Percentiles rank a stretch among this genome's conserved stretches.
Evolutionary conservation across 2,329 filamentous ascomycete species (phyloP).

Genomic region (Dactylonectria estremocensis): DNA sequence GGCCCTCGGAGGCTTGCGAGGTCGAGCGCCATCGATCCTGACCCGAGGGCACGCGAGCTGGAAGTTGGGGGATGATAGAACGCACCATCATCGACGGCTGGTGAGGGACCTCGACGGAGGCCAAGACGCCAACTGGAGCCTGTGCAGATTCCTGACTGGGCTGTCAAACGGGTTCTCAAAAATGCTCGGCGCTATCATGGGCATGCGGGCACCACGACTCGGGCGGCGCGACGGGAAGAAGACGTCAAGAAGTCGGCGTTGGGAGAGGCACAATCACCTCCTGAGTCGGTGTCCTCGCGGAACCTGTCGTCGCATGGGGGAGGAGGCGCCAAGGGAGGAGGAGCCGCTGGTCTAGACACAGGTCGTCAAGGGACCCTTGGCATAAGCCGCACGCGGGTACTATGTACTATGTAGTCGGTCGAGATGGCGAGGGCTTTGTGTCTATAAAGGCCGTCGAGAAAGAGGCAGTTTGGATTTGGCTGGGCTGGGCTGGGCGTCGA

Average conservation of each 20-base stretch:
- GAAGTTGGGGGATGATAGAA: slow-evolving; percentile 44
- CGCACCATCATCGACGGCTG: slow-evolving; percentile 66
- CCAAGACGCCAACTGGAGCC: slow-evolving; percentile 53
- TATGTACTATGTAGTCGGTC: slow-evolving; percentile 12
- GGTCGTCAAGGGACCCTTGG: slow-evolving; percentile 45
- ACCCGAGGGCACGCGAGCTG: slow-evolving; percentile 15
- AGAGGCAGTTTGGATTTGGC: slow-evolving; percentile 23
- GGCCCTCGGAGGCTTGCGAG: background rate
- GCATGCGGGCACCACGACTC: slow-evolving; percentile 45
- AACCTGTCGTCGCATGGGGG: slow-evolving; percentile 54
- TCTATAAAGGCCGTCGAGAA: slow-evolving; percentile 27
- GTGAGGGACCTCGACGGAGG: slow-evolving; percentile 55
- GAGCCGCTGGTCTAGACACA: slow-evolving; percentile 44
- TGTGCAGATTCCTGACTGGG: slow-evolving; percentile 45
- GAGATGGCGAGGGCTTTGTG: slow-evolving; percentile 22
- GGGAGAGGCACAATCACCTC: slow-evolving; percentile 52
- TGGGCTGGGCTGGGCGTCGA: slow-evolving; percentile 19
- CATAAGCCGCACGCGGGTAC: slow-evolving; percentile 31
- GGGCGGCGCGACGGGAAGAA: slow-evolving; percentile 41
- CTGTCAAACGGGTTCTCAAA: slow-evolving; percentile 43
- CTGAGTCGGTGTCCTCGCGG: slow-evolving; percentile 50
- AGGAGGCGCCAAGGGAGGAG: slow-evolving; percentile 47
- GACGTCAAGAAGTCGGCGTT: slow-evolving; percentile 41
- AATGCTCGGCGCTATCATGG: slow-evolving; percentile 49
- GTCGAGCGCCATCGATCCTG: slow-evolving; percentile 10